A percentile compares a stretch with the other conserved stretches of the same genome.
Evolutionary conservation across 148 eudicot genomes (phyloP).

Genomic region (Chenopodium album): DNA sequence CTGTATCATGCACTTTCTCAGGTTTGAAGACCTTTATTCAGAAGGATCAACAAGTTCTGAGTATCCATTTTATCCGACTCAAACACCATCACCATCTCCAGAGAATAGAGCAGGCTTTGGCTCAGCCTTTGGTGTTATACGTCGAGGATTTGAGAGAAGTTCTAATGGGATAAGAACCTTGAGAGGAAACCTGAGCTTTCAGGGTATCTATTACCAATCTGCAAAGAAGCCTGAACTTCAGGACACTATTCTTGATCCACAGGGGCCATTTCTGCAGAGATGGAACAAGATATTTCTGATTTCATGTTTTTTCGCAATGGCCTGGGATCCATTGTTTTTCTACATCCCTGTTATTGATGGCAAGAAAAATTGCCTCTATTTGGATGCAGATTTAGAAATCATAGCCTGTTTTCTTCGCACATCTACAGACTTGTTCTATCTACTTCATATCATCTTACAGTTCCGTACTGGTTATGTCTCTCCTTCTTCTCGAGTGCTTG

Average conservation of each 20-base stretch:
- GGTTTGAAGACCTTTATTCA: slow-evolving; percentile 31
- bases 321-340: slow-evolving; percentile 67
- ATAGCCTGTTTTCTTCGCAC: slow-evolving; percentile 60
- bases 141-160: slow-evolving; percentile 32
- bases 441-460: slow-evolving; percentile 58
- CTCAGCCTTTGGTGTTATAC: slow-evolving; percentile 30
- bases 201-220: slow-evolving; percentile 27
- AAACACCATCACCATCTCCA: not conserved
- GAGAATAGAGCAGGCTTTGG: slow-evolving; percentile 17
- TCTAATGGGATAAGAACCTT: slow-evolving; percentile 36
- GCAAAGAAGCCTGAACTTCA: slow-evolving; percentile 25
- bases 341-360: slow-evolving; percentile 56
- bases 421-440: slow-evolving; percentile 55
- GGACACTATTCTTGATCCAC: slow-evolving; percentile 51
- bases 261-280: slow-evolving; percentile 56
- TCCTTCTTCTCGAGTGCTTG: slow-evolving; percentile 65
- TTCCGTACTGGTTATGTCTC: slow-evolving; percentile 68
- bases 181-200: slow-evolving; percentile 28
- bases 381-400: slow-evolving; percentile 46
- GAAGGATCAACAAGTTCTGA: slow-evolving; percentile 30
- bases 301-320: slow-evolving; percentile 56
- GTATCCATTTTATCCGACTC: slow-evolving; percentile 25
- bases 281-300: slow-evolving; percentile 68
- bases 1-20: slow-evolving; percentile 9
- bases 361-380: slow-evolving; percentile 38